These are phyloP conservation scores for Carex cristatella DNA, from an alignment of 176 grass and related monocot species.

Conservation along the genomic window DNA sequence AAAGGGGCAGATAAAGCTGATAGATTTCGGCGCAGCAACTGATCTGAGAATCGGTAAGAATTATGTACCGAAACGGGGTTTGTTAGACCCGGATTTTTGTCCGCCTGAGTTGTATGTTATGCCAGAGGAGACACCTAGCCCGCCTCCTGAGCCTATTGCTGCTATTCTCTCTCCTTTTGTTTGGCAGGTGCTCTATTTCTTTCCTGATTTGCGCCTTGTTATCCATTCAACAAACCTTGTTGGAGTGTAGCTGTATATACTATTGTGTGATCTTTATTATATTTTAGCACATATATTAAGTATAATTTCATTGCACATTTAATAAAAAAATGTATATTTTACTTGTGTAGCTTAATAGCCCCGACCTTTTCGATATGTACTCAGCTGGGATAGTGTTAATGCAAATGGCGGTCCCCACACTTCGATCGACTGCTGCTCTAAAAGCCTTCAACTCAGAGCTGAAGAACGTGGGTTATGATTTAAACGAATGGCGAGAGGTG, in stretches of 20 bases:
- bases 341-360: conserved; percentile 65
- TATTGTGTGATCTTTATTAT: not conserved
- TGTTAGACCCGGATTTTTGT: conserved; percentile 88
- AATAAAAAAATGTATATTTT: not conserved
- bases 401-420: conserved; percentile 79
- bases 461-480: conserved; percentile 67
- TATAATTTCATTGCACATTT: not conserved
- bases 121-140: conserved; percentile 78
- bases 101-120: conserved; percentile 93
- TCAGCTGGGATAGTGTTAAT: conserved; percentile 90
- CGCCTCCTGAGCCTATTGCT: conserved; percentile 78
- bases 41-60: conserved; percentile 99
- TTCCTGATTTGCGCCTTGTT: not conserved
- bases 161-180: conserved; percentile 90
- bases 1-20: conserved; percentile 85
- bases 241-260: not conserved
- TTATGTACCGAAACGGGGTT: conserved; percentile 62
- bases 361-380: conserved; percentile 98
- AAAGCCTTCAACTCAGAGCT: conserved; percentile 94
- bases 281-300: not conserved
- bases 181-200: conserved; percentile 54
- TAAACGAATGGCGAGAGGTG: conserved; percentile 62
- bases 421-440: conserved; percentile 53
- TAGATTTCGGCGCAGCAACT: conserved; percentile 94
- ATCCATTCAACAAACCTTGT: not conserved